Evolutionary conservation across 306 rosid species (phyloP), one percentile per base, ranked within the genome.

Genomic region (Rubus parviflorus): DNA sequence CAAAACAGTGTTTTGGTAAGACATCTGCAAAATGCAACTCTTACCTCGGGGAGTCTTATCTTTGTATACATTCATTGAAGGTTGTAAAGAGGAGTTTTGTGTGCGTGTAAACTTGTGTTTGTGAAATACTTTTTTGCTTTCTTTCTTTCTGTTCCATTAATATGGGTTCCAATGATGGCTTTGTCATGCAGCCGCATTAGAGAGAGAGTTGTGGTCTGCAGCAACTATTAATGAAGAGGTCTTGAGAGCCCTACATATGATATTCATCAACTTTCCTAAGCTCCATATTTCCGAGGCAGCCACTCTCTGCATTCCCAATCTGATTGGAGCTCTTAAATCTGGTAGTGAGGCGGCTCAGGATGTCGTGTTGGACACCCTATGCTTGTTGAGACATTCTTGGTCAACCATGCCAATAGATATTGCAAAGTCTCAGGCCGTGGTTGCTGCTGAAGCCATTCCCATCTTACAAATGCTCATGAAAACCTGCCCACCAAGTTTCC

Each of bases 371-470:
- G 93, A 92, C 75, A 89, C 91, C 37, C 84, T 95, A 58, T 92
- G 89, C 90, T 86, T 92, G 88, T 86, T 92, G 61, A 88, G 77
- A 79, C 97, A 90, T 79, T 95, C 98, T 78, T 95, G 98, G 98
- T 93, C 97, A 63, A 87, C 93, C 75, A 95, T 95, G 93, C 89
- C 93, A 61, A 86, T 95, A 81, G 98, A 95, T 81, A 58, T 89
- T 68, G 92, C 96, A 47, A 89, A 88, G 82, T 90, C 97, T 75
- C 98, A 92, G 77, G 90, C 97, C 67, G 83, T 88, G 87, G 80
- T 88, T 75, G 97, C 98, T 62, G 97, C 98, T 7, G 98, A 95
- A 85, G 97, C 98, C 79, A 90, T 95, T 83, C 98, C 98, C 75
- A 90, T 89, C 64, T 84, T 95, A 84, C 98, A 95, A 89, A 89